These are phyloP conservation scores for Metschnikowia reukaufii DNA, from an alignment of 805 yeast species.

Conservation along the genomic window DNA sequence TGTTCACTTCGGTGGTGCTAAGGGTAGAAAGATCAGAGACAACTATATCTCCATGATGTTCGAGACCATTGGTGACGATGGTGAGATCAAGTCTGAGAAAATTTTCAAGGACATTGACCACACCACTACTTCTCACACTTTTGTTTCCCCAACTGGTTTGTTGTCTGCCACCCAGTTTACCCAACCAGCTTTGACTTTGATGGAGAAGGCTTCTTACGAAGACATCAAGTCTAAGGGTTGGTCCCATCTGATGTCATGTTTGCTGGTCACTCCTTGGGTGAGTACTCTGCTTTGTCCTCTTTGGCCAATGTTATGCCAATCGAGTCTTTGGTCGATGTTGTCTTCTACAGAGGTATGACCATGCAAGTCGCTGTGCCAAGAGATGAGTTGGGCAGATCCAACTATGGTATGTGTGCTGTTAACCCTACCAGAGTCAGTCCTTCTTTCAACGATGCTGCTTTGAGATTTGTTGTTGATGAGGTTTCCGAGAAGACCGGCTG, in stretches of 20 bases:
- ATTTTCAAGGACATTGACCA: constrained; percentile 91
- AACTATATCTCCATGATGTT: constrained; percentile 97
- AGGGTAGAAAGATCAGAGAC: constrained; percentile 91
- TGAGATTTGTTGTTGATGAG: constrained; percentile 90
- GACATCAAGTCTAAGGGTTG: constrained; percentile 95
- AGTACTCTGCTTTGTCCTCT: constrained; percentile 95
- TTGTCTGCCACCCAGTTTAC: constrained; percentile 98
- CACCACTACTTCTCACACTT: constrained; percentile 79
- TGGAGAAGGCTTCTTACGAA: constrained; percentile 99
- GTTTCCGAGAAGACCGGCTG: constrained; percentile 82
- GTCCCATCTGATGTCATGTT: constrained; percentile 91
- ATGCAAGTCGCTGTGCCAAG: constrained; percentile 99
- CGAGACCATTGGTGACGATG: constrained; percentile 87
- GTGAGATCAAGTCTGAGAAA: constrained; percentile 83
- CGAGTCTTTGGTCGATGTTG: constrained; percentile 95
- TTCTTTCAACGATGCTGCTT: constrained; percentile 89
- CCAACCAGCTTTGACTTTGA: constrained; percentile 97
- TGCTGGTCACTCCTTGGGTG: constrained; percentile 99
- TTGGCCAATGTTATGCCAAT: constrained; percentile 98
- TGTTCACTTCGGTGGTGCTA: constrained; percentile 96
- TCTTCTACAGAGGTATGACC: constrained; percentile 99
- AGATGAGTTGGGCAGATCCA: constrained; percentile 91
- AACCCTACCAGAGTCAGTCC: constrained; percentile 91
- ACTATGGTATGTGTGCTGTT: constrained; percentile 98
- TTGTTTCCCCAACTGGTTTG: constrained; percentile 90